These are phyloP conservation scores for Leccinum longicurvipes DNA, from an alignment of 768 basidiomycete genomes.

Conservation along the genomic window DNA sequence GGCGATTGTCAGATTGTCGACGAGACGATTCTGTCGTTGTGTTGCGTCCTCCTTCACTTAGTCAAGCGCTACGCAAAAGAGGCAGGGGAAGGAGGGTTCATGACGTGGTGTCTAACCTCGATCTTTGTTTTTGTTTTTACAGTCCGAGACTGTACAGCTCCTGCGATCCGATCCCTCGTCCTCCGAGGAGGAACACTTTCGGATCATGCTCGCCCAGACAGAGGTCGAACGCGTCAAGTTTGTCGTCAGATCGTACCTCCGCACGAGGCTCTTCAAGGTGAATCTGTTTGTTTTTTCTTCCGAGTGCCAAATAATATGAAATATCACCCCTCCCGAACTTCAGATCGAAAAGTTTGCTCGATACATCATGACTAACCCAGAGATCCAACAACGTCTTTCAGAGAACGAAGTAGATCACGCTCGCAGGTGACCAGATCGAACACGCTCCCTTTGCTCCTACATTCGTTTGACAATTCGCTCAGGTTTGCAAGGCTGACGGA, in stretches of 20 bases:
- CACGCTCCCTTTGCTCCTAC: background rate
- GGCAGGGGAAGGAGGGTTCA: background rate
- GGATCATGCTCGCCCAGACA: constrained; percentile 90
- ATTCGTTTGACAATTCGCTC: background rate
- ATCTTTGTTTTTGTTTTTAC: background rate
- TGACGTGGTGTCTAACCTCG: background rate
- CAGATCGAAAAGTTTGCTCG: constrained; percentile 90
- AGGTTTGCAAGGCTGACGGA: constrained; percentile 79
- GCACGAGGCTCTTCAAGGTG: constrained; percentile 85
- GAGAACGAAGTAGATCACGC: constrained; percentile 82
- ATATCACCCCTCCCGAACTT: background rate
- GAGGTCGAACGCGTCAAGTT: constrained; percentile 95
- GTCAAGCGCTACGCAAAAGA: too few species aligned
- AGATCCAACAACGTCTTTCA: constrained; percentile 75
- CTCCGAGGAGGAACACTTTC: constrained; percentile 90
- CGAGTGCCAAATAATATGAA: background rate
- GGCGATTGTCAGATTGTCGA: too few species aligned
- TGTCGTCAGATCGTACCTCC: constrained; percentile 83
- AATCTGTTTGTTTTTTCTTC: background rate
- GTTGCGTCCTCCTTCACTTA: background rate
- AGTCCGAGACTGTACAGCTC: constrained; percentile 78
- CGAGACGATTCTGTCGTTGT: too few species aligned
- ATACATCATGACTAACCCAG: constrained; percentile 66
- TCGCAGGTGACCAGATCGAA: constrained; percentile 46
- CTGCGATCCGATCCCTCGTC: constrained; percentile 78